Conservation (phyloP, 805 yeast genomes). For the Metschnikowia chrysomelidarum region DNA sequence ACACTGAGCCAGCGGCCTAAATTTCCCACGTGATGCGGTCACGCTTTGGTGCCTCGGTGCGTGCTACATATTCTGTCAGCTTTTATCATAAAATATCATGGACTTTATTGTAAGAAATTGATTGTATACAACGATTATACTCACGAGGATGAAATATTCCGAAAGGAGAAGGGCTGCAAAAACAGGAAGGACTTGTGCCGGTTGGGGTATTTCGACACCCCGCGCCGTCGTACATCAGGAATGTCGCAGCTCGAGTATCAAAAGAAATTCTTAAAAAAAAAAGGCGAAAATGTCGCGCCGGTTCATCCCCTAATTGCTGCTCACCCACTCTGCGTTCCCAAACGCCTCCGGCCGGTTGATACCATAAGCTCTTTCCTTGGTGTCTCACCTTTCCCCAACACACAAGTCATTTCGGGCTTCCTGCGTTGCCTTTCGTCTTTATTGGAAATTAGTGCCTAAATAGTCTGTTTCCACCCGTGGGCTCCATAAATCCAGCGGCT, state of each 20-base stretch:
- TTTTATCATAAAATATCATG: no score
- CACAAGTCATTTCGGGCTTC: conserved; percentile 9
- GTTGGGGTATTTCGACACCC: not conserved
- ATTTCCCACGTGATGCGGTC: no score
- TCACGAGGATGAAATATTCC: not conserved
- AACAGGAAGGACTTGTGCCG: not conserved
- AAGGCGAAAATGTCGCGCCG: conserved; percentile 20
- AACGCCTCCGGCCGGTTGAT: conserved; percentile 11
- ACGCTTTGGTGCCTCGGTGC: no score
- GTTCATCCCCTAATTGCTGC: conserved; percentile 23
- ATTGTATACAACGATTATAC: no score
- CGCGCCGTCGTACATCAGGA: conserved; percentile 3
- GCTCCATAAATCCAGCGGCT: conserved; percentile 8
- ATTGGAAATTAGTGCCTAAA: conserved; percentile 12
- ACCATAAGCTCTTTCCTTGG: conserved; percentile 10
- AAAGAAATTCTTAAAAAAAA: conserved; percentile 13
- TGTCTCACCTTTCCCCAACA: conserved; percentile 13
- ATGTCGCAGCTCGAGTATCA: conserved; percentile 5
- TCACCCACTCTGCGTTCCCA: conserved; percentile 20
- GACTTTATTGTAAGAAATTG: no score
- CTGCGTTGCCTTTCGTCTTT: conserved; percentile 6
- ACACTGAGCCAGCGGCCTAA: no score
- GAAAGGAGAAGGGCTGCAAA: conserved; percentile 4
- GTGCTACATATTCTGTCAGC: no score
- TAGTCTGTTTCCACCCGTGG: conserved; percentile 8